phyloP scores from a whole-genome alignment of 257 asterid species.

The Oldenlandia corymbosa region DNA sequence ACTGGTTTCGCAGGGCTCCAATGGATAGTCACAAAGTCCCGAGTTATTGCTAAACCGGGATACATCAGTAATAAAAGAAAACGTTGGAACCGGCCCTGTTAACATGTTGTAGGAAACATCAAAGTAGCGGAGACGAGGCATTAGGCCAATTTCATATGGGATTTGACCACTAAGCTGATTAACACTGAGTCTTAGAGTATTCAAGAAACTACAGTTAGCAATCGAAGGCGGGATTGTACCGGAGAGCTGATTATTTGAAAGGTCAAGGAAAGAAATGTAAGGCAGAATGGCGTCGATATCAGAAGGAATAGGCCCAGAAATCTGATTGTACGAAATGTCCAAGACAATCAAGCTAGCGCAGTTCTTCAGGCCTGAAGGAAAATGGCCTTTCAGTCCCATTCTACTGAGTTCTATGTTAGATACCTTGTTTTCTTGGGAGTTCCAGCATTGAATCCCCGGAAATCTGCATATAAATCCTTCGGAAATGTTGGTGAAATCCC shows the following conservation, averaged over 20 bases:
- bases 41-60: conserved; percentile 12
- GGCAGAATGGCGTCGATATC: conserved; percentile 6
- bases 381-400: conserved; percentile 18
- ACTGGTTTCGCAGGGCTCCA: background rate
- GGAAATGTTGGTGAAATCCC: conserved; percentile 18
- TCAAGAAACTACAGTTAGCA: conserved; percentile 13
- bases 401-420: background rate
- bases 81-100: conserved; percentile 14
- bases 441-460: conserved; percentile 17
- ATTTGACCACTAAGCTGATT: conserved; percentile 17
- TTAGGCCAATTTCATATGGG: background rate
- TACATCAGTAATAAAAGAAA: background rate
- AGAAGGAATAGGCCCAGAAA: conserved; percentile 20
- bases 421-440: conserved; percentile 15
- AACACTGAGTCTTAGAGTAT: background rate
- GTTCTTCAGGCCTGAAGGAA: conserved; percentile 16
- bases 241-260: conserved; percentile 17
- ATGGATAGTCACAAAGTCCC: conserved; percentile 28
- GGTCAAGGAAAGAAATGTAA: conserved; percentile 9
- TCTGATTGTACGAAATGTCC: conserved; percentile 22
- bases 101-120: conserved; percentile 10
- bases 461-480: conserved; percentile 20
- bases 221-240: conserved; percentile 19
- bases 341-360: conserved; percentile 15
- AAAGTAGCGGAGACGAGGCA: background rate